Conservation (phyloP, 1,284 basidiomycete genomes). For the Golubevia pallescens region DNA sequence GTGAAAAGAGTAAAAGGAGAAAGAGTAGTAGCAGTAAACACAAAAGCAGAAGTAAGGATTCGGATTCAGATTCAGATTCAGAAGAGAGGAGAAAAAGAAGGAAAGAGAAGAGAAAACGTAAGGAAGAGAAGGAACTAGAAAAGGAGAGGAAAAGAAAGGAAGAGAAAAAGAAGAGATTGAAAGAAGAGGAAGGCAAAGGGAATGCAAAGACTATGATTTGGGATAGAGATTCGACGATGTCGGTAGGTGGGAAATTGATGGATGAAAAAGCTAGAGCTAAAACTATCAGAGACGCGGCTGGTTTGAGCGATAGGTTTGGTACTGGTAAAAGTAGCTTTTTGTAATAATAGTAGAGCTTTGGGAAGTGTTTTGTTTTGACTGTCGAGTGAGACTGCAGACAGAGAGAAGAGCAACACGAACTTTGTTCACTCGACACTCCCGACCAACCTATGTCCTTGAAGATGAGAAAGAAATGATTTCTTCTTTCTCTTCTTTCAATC, state of each 20-base stretch:
- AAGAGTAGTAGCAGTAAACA: background rate
- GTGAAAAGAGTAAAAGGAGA: constrained; percentile 4
- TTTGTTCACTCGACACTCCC: no score
- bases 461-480: no score
- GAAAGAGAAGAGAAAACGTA: background rate
- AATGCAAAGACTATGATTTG: constrained; percentile 27
- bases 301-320: background rate
- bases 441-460: no score
- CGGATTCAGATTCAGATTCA: background rate
- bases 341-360: background rate
- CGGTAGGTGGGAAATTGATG: constrained; percentile 28
- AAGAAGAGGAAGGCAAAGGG: constrained; percentile 5
- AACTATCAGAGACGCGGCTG: constrained; percentile 24
- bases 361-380: no score
- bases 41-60: background rate
- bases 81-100: background rate
- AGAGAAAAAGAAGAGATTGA: constrained; percentile 8
- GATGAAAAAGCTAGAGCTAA: constrained; percentile 28
- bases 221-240: constrained; percentile 36
- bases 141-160: constrained; percentile 12
- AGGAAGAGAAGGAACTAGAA: background rate
- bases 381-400: no score
- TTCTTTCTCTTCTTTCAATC: no score
- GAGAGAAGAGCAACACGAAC: no score
- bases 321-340: background rate